Evolutionary conservation across 2,329 filamentous ascomycete genomes (phyloP).

Genomic region (Fusarium sterilihyphosum): DNA sequence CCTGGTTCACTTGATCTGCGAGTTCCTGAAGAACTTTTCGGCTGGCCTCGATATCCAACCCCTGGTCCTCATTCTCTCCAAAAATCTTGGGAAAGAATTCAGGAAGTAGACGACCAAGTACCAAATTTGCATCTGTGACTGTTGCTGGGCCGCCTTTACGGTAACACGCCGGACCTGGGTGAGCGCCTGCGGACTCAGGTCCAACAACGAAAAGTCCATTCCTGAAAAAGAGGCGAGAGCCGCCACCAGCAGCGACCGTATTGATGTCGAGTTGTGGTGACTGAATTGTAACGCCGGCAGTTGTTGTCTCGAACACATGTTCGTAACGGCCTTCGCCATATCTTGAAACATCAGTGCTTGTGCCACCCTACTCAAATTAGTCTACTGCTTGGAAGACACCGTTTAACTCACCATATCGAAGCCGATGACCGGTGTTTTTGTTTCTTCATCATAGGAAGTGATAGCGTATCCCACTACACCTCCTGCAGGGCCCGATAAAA

Average conservation of each 20-base stretch:
- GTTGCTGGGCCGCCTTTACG: constrained; percentile 88
- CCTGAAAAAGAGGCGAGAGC: constrained; percentile 84
- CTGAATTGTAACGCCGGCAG: constrained; percentile 92
- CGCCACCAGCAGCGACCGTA: constrained; percentile 91
- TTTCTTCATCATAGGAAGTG: constrained; percentile 86
- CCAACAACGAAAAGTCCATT: constrained; percentile 93
- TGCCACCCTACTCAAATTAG: constrained; percentile 68
- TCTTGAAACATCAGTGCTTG: constrained; percentile 88
- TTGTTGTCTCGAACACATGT: constrained; percentile 94
- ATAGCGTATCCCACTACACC: constrained; percentile 93
- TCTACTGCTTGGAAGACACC: neutral
- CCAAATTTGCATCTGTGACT: constrained; percentile 93
- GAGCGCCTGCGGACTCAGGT: constrained; percentile 87
- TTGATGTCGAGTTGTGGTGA: constrained; percentile 94
- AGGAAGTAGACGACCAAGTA: constrained; percentile 83
- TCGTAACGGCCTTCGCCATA: constrained; percentile 89
- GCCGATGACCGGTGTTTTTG: constrained; percentile 86
- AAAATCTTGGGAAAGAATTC: constrained; percentile 98
- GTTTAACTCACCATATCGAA: constrained; percentile 78
- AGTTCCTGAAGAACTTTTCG: constrained; percentile 79
- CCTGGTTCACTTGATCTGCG: constrained; percentile 79
- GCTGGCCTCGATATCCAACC: constrained; percentile 80
- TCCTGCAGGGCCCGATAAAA: constrained; percentile 90
- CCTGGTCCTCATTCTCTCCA: constrained; percentile 85
- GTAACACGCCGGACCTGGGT: constrained; percentile 91